These are phyloP conservation scores for Adansonia gregorii DNA, from an alignment of 441 rosid genomes.

Conservation along the genomic window DNA sequence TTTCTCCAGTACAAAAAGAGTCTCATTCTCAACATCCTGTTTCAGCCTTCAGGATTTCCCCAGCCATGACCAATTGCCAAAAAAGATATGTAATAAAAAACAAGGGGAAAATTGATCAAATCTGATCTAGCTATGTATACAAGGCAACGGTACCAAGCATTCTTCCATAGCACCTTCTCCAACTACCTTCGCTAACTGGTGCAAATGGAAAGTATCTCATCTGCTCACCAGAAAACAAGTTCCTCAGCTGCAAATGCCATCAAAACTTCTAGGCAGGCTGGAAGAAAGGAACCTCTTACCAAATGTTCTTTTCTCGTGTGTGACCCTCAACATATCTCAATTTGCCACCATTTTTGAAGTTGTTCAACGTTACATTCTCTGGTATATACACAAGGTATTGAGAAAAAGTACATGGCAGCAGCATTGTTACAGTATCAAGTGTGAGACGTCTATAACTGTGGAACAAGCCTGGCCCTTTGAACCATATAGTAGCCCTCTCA, in stretches of 20 bases:
- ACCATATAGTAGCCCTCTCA: too few relatives aligned
- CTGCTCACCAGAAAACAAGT: too few relatives aligned
- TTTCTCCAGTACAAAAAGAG: background rate
- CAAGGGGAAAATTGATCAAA: background rate
- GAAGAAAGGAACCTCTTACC: background rate
- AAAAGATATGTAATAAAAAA: background rate
- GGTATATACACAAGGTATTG: constrained; percentile 39
- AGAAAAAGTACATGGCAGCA: constrained; percentile 28
- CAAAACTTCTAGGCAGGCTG: too few relatives aligned
- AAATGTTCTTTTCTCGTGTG: too few relatives aligned
- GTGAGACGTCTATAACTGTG: background rate
- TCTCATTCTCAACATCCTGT: background rate
- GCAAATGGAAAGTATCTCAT: background rate
- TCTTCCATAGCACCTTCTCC: background rate
- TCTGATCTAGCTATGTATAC: background rate
- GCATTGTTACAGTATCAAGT: constrained; percentile 32
- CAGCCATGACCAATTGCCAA: too few relatives aligned
- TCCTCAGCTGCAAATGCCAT: too few relatives aligned
- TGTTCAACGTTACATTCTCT: constrained; percentile 42
- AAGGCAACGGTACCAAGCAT: background rate
- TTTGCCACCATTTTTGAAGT: constrained; percentile 43
- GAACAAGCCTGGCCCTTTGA: constrained; percentile 21
- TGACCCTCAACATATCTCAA: constrained; percentile 20
- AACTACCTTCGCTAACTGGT: background rate
- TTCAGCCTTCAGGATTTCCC: background rate